Conservation (phyloP, 2,329 filamentous ascomycete species). For the Arthroderma sp. region DNA sequence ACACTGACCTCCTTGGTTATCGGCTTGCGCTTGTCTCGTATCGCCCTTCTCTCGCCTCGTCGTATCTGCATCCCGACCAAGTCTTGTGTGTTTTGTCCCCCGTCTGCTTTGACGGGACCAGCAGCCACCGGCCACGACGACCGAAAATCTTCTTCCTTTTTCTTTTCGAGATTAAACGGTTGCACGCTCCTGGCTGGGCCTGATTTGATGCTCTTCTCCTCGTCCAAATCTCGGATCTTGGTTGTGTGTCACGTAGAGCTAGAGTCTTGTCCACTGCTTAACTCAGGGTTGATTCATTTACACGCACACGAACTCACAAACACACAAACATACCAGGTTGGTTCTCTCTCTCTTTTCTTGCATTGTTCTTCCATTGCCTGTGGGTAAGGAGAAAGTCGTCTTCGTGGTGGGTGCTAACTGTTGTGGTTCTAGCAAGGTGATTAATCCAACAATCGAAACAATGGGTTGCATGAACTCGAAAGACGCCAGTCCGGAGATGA, state of each 20-base stretch:
- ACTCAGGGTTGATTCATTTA: not conserved
- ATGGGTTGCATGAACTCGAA: conserved; percentile 39
- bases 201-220: not conserved
- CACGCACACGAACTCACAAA: no score
- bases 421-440: not conserved
- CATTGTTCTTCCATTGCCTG: no score
- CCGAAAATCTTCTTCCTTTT: not conserved
- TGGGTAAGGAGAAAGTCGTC: not conserved
- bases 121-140: not conserved
- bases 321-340: no score
- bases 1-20: not conserved
- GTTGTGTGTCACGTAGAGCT: not conserved
- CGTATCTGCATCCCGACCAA: not conserved
- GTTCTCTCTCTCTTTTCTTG: no score
- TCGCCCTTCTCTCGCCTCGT: not conserved
- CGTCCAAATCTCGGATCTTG: not conserved
- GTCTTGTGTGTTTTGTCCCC: not conserved
- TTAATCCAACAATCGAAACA: not conserved
- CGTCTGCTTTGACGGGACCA: not conserved
- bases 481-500: conserved; percentile 28
- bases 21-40: not conserved
- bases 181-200: not conserved
- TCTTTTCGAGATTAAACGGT: not conserved
- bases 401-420: not conserved
- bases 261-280: not conserved